A percentile compares a stretch with the other conserved stretches of the same genome.
phyloP scores from a whole-genome alignment of 768 basidiomycete genomes.

The Roridomyces roridus region DNA sequence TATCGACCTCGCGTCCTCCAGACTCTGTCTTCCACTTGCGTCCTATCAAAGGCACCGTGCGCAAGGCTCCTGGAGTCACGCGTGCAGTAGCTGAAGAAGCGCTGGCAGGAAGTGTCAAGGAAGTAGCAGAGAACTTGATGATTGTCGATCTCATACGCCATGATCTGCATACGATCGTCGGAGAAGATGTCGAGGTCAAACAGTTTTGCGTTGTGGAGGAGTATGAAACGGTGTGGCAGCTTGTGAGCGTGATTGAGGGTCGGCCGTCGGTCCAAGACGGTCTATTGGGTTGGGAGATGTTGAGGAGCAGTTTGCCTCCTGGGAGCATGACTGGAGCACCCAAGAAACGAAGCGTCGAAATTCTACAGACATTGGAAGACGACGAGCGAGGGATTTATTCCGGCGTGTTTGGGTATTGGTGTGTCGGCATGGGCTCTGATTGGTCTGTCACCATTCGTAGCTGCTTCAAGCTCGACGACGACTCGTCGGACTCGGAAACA shows the following conservation, averaged over 20 bases:
- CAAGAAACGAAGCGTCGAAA: constrained; percentile 92
- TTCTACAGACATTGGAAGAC: constrained; percentile 81
- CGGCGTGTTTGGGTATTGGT: constrained; percentile 93
- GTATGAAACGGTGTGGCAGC: constrained; percentile 93
- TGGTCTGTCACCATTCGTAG: constrained; percentile 96
- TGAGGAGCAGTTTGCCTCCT: constrained; percentile 83
- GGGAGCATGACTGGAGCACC: constrained; percentile 99
- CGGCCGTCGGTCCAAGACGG: constrained; percentile 46
- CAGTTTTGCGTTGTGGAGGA: constrained; percentile 91
- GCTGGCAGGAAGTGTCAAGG: constrained; percentile 75
- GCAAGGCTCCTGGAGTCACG: constrained; percentile 69
- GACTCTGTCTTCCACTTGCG: constrained; percentile 77
- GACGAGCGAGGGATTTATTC: constrained; percentile 83
- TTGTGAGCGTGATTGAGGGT: constrained; percentile 93
- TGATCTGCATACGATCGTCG: constrained; percentile 85
- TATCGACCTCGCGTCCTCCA: constrained; percentile 78
- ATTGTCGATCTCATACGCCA: constrained; percentile 96
- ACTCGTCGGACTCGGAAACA: constrained; percentile 46
- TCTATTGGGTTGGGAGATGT: constrained; percentile 78
- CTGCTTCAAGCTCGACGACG: constrained; percentile 76
- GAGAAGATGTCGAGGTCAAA: constrained; percentile 80
- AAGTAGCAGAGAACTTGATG: constrained; percentile 97
- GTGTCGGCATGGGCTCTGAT: constrained; percentile 86
- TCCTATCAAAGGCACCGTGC: constrained; percentile 93
- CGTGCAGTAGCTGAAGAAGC: constrained; percentile 69